phyloP scores from a whole-genome alignment of 495 filamentous ascomycete species.

The Penicillium lividum region DNA sequence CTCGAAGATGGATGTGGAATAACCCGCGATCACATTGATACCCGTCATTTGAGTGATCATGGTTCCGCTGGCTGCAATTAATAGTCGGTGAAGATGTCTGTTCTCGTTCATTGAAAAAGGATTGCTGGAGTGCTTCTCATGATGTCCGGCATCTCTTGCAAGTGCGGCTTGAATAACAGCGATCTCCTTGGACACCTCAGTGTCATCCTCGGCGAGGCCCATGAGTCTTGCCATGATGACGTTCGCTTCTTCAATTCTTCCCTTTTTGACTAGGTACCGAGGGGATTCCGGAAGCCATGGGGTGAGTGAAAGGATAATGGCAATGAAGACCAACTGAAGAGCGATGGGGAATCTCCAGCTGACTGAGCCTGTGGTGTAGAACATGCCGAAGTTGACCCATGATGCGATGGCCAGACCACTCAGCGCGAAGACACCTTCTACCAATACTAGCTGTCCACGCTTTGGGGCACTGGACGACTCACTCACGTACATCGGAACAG shows the following conservation, averaged over 20 bases:
- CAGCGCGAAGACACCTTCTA: constrained; percentile 61
- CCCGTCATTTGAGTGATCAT: constrained; percentile 25
- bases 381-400: constrained; percentile 58
- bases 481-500: constrained; percentile 64
- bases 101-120: constrained; percentile 29
- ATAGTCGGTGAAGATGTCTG: constrained; percentile 23
- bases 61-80: constrained; percentile 18
- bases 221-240: constrained; percentile 44
- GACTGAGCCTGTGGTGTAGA: constrained; percentile 35
- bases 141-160: constrained; percentile 53
- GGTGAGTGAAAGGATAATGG: constrained; percentile 33
- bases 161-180: constrained; percentile 63
- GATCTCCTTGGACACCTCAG: constrained; percentile 54
- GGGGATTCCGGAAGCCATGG: constrained; percentile 45
- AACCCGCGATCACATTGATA: constrained; percentile 26
- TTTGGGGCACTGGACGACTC: constrained; percentile 59
- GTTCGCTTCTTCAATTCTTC: constrained; percentile 34
- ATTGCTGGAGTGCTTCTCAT: constrained; percentile 11
- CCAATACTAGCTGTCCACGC: constrained; percentile 58
- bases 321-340: constrained; percentile 41
- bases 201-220: constrained; percentile 12
- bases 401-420: constrained; percentile 52
- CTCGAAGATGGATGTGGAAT: constrained; percentile 24
- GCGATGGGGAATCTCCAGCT: constrained; percentile 53
- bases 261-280: constrained; percentile 44